Conservation (phyloP, 805 yeast species). For the Starmerella kuoi region DNA sequence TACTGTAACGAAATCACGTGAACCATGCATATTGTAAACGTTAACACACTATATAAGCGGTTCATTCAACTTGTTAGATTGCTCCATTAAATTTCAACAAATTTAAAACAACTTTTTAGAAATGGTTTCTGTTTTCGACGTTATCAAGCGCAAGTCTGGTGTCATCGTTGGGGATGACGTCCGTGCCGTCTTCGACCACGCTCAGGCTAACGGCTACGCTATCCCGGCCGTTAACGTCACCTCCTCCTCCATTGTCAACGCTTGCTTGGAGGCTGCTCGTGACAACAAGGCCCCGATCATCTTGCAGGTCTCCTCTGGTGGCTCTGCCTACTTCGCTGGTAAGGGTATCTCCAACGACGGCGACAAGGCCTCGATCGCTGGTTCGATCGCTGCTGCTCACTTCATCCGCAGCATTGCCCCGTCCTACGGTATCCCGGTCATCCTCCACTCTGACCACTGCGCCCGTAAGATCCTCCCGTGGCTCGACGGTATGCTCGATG, state of each 20-base stretch:
- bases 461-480: constrained; percentile 96
- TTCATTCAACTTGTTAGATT: neutral
- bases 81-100: constrained; percentile 1
- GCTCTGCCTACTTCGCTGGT: constrained; percentile 99
- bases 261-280: constrained; percentile 95
- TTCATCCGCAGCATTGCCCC: constrained; percentile 96
- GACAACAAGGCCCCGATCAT: constrained; percentile 91
- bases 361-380: constrained; percentile 89
- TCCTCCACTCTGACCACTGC: constrained; percentile 97
- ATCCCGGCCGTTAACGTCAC: constrained; percentile 98
- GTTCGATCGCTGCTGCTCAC: constrained; percentile 95
- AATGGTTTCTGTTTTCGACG: constrained; percentile 42
- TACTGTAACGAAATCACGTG: constrained; percentile 6
- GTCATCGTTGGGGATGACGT: constrained; percentile 99
- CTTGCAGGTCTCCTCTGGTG: constrained; percentile 95
- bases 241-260: constrained; percentile 91
- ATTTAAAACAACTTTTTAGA: neutral
- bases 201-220: constrained; percentile 86
- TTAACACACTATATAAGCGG: constrained; percentile 7
- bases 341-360: constrained; percentile 91
- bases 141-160: constrained; percentile 84
- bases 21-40: neutral
- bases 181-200: constrained; percentile 63
- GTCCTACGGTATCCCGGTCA: constrained; percentile 89
- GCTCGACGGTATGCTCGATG: constrained; percentile 96